phyloP scores from a whole-genome alignment of 2,329 filamentous ascomycete species.

The Calonectria naviculata region DNA sequence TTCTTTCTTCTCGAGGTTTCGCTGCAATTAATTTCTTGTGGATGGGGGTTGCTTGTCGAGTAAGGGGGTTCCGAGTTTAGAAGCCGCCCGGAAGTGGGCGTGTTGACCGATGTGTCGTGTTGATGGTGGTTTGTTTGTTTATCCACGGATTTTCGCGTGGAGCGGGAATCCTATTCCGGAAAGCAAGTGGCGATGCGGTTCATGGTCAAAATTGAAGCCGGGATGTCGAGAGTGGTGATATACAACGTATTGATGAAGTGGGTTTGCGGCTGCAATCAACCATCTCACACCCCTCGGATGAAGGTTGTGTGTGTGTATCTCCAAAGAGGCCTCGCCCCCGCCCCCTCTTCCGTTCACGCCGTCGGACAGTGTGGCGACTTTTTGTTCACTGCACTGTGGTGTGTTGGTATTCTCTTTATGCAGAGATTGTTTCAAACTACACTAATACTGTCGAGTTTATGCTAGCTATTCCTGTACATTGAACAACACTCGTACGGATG shows the following conservation, averaged over 20 bases:
- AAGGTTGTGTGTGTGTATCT: not conserved
- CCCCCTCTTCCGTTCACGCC: not conserved
- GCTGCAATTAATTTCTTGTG: conserved; percentile 9
- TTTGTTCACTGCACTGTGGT: not conserved
- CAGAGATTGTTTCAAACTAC: not conserved
- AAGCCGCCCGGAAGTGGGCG: not conserved
- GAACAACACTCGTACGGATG: not conserved
- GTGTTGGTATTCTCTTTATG: not conserved
- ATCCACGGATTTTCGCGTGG: not conserved
- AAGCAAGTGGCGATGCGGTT: not conserved
- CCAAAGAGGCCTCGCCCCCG: not conserved
- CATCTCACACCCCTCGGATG: not conserved
- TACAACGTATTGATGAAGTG: not conserved
- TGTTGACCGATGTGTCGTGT: not conserved
- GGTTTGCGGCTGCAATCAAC: not conserved
- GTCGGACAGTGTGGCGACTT: not conserved
- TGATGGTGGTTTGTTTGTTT: conserved; percentile 7
- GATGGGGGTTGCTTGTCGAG: conserved; percentile 8
- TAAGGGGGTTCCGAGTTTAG: conserved; percentile 2
- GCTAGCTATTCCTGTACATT: not conserved
- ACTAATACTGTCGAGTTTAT: not conserved
- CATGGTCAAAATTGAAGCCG: conserved; percentile 6
- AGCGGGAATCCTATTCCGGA: conserved; percentile 3
- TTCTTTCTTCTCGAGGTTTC: not conserved
- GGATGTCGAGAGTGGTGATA: not conserved